A percentile compares a stretch with the other conserved stretches of the same genome.
These are phyloP conservation scores for Myrica gale DNA, from an alignment of 306 rosid genomes.

Conservation along the genomic window DNA sequence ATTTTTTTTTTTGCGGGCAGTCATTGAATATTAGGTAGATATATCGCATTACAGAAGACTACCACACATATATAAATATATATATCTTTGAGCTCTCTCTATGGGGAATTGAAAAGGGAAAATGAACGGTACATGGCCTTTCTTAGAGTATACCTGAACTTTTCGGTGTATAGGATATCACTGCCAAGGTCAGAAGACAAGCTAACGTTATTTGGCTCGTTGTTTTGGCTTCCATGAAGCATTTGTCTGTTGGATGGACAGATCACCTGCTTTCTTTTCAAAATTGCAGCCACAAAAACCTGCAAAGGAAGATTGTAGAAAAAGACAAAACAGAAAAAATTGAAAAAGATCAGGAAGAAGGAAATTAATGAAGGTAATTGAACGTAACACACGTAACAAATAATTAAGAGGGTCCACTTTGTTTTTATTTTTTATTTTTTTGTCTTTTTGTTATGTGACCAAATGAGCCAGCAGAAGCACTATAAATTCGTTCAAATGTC, in stretches of 20 bases:
- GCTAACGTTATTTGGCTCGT: slow-evolving; percentile 7
- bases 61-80: too few species aligned
- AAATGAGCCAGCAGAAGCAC: too few species aligned
- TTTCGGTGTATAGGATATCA: slow-evolving; percentile 40
- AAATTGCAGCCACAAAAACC: slow-evolving; percentile 90
- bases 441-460: too few species aligned
- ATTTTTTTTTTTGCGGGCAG: background rate
- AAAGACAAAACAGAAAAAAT: background rate
- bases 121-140: too few species aligned
- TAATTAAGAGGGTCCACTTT: too few species aligned
- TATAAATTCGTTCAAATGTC: too few species aligned
- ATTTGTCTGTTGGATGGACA: slow-evolving; percentile 61
- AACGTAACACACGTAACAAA: background rate
- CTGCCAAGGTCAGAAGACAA: slow-evolving; percentile 32
- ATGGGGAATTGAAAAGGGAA: too few species aligned
- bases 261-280: slow-evolving; percentile 63
- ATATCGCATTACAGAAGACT: too few species aligned
- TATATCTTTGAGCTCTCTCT: too few species aligned
- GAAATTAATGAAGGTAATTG: background rate
- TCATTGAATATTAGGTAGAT: background rate
- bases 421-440: too few species aligned
- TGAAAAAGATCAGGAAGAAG: background rate
- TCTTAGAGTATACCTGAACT: slow-evolving; percentile 51
- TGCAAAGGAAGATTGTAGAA: slow-evolving; percentile 18
- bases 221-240: slow-evolving; percentile 57